Base-by-base conservation (phyloP, 2,329 filamentous ascomycete species). In the Ilyonectria mors-panacis region DNA sequence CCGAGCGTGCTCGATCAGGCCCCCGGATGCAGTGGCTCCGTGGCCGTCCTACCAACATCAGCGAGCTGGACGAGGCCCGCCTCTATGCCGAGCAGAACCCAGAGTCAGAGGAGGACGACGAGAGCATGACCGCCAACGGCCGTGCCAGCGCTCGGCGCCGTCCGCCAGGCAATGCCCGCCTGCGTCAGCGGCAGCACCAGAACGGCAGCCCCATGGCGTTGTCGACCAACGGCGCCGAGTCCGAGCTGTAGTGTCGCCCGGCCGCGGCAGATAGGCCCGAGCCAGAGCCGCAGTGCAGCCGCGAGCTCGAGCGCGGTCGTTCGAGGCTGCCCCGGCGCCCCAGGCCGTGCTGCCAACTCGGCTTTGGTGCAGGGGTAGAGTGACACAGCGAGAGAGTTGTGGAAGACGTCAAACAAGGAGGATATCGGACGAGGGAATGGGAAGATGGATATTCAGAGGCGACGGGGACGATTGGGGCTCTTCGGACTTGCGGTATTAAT, bases 21-120 rank as follows among this genome's bases (percentile, higher is more conserved):
- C 96, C 96, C 13, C 89, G 96, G 68, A 99, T 99, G 96, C 94
- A 95, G 79, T 99, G 96, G 96, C 84, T 99, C 75, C 90, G 96
- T 73, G 91, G 92, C 81, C 92, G 94, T 78, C 96, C 96, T 0
- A 85, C 86, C 15, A 90, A 97, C 76, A 86, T 97, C 62, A 91
- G 87, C 48, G 93, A 97, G 75, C 85, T 98, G 56, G 94, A 99
- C 78, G 96, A 99, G 82, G 86, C 88, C n/a, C 83, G 85, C 12
- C 80, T 82, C 8, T 89, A 85, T 71, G 85, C 83, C 26, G 84
- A 85, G 65, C 83, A 87, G 54, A 84, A 88, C 69, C 83, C 82
- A 2, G 87, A 89, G 51, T 85, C 83, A 26, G 88, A 91, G n/a
- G 86, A 88, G 19, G 88, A 89, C 17, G 88, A 89, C 17, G 84